Evolutionary conservation across 306 rosid species (phyloP), one percentile per base, ranked within the genome.

Genomic region (Prunus dulcis): DNA sequence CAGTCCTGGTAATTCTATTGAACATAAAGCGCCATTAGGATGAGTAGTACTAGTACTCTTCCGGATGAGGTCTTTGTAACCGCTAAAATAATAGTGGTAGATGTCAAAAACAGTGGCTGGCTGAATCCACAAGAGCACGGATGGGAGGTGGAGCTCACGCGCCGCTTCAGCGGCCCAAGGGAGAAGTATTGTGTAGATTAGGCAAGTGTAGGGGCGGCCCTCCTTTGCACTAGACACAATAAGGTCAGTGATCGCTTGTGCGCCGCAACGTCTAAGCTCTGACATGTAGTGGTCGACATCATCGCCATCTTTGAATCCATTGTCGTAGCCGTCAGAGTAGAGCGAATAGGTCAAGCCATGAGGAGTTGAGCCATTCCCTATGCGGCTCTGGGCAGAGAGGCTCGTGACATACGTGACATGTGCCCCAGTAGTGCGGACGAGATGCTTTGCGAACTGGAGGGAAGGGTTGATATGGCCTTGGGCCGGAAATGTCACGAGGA

Each of bases 391-490:
- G 22, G 67, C 79, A 2, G 3, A 66, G 47, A 71, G 15, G 20
- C 77, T 68, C 34, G 83, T 82, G 68, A 41, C 64, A 18, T 67
- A 71, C 13, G 87, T 86, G 61, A 86, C 81, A 4, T 74, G 67
- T 8, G 76, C 78, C 5, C 80, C 79, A 2, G 58, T 52, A 6
- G 51, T 46, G 74, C 43, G 43, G 30, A 79, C 19, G 14, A 86
- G 84, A 28, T 79, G 74, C 77, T 80, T 77, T 63, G 85, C 83
- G 9, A 86, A 79, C 28, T 80, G 83, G 8, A 86, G 79, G 38
- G 74, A 25, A 0, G 87, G 89, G 73, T 83, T 83, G 57, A 80
- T 76, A 74, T 86, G 89, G 38, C 89, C 87, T n/a, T 80, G 87
- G 0, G 72, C 85, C 1, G 83, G 78, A 20, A 10, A 75, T 11